Base-by-base conservation (phyloP, 768 basidiomycete species). In the Glaciozyma antarctica region DNA sequence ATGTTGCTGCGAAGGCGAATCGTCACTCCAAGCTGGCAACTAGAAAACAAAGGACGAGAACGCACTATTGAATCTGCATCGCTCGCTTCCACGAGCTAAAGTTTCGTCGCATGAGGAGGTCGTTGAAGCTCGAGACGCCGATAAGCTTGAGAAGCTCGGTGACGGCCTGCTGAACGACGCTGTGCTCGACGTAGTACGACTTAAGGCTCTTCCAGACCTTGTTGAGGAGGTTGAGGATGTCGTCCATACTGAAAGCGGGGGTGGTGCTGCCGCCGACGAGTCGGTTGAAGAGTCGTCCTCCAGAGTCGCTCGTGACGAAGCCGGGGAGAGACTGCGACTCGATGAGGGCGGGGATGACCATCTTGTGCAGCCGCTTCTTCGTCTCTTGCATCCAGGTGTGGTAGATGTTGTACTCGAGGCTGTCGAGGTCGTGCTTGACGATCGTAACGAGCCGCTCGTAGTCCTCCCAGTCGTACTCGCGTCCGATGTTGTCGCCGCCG, bases 61-160 rank as follows among this genome's bases (percentile, higher is more conserved):
- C 74, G 53, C 60, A 72, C 64, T 99, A 99, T 76, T 99, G 95
- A 64, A 99, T 98, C 83, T 99, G 95, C 95, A 99, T 98, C 6
- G 95, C 95, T 82, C 95, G 85, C 78, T 99, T 99, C 95, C 95
- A 99, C 10, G 93, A 97, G 70, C 90, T 93, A 79, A 99, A 99
- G 77, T 99, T 99, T 59, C 95, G 83, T 74, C 95, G 82, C 95
- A 99, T 99, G 58, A 99, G 80, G 67, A 99, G 82, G 73, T 99
- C 95, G 75, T 99, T 99, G 78, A 99, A 99, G 74, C 90, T 92
- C 71, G 90, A 88, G 54, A 97, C 91, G 10, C 95, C 95, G 71
- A 97, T 87, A 65, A 98, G 80, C 79, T 94, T 95, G 71, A 98
- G 83, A 17, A 98, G 81, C 77, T 99, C 95, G 12, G 90, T 94